Base-by-base conservation (phyloP, 2,329 filamentous ascomycete species). In the Harringtonia lauricola region DNA sequence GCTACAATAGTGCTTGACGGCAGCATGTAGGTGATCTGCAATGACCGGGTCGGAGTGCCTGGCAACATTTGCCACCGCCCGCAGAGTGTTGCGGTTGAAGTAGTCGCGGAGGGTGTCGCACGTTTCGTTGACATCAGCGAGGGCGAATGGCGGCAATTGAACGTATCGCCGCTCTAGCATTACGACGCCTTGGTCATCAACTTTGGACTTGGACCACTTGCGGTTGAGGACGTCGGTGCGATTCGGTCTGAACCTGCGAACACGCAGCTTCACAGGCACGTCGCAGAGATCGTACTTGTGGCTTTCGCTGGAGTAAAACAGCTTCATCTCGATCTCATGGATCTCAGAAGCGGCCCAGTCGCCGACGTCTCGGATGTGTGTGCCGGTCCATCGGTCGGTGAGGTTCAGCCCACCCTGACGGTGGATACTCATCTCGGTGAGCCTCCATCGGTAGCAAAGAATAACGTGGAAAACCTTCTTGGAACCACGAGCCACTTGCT, bases 401-500 rank as follows among this genome's bases (percentile, higher is more conserved):
- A 72, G 57, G 2, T 57, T 51, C 14, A 72, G 57, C 2, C 67
- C 66, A 5, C 66, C 63, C 2, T 54, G 52, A n/a, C 70, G 68
- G 47, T 61, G 67, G 4, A 70, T 52, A 1, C 56, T 50, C 15
- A 65, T 56, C 9, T 67, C 61, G 21, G 59, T 61, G 12, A 74
- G 55, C 48, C 66, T 68, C 49, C 58, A 62, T 13, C 70, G 64
- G 14, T 61, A 52, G 44, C 71, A 75, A 0, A 61, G 60, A 5
- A 67, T 52, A 21, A 59, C 56, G 43, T 73, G 70, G 6, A 73
- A 63, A 2, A 67, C 65, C 48, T 70, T 74, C 33, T 64, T 65
- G 0, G 68, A 71, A 1, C 58, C 58, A 24, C 52, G 56, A 12
- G 58, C 55, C 3, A 69, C 59, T 1, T 50, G 52, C 8, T 54